A percentile compares a stretch with the other conserved stretches of the same genome.
phyloP scores from a whole-genome alignment of 306 rosid species.

The Lathyrus aphaca region DNA sequence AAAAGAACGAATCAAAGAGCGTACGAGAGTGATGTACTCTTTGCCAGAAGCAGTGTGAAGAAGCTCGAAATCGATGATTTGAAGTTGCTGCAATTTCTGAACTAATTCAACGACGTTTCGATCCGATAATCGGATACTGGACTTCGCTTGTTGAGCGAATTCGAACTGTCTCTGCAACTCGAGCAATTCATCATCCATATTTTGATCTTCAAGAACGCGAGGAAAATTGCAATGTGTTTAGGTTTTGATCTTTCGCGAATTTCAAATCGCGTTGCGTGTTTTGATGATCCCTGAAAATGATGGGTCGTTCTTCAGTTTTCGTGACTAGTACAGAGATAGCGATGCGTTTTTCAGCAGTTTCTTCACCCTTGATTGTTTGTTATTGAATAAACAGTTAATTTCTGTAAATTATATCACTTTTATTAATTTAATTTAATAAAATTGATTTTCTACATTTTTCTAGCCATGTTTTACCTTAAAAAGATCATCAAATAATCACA shows the following conservation, averaged over 20 bases:
- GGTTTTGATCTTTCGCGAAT: constrained; percentile 1
- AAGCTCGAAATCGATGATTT: constrained; percentile 91
- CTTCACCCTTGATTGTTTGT: background rate
- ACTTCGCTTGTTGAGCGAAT: constrained; percentile 92
- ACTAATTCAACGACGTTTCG: constrained; percentile 97
- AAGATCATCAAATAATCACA: no score
- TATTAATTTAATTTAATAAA: no score
- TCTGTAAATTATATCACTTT: no score
- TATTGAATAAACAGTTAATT: no score
- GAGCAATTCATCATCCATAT: constrained; percentile 91
- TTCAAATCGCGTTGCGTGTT: constrained; percentile 18
- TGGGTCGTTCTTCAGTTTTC: constrained; percentile 7
- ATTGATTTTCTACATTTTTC: no score
- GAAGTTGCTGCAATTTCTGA: constrained; percentile 90
- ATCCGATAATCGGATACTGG: constrained; percentile 89
- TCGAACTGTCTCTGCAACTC: constrained; percentile 94
- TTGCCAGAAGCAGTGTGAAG: constrained; percentile 94
- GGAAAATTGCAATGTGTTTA: constrained; percentile 9
- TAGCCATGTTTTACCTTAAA: no score
- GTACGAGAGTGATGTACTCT: constrained; percentile 95
- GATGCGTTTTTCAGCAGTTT: constrained; percentile 20
- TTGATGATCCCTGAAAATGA: constrained; percentile 25
- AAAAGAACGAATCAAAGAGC: constrained; percentile 15
- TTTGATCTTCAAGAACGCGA: constrained; percentile 43
- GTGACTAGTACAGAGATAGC: background rate